Evolutionary conservation across 2,329 filamentous ascomycete species (phyloP), one percentile per base, ranked within the genome.

Genomic region (Xylaria sp.): DNA sequence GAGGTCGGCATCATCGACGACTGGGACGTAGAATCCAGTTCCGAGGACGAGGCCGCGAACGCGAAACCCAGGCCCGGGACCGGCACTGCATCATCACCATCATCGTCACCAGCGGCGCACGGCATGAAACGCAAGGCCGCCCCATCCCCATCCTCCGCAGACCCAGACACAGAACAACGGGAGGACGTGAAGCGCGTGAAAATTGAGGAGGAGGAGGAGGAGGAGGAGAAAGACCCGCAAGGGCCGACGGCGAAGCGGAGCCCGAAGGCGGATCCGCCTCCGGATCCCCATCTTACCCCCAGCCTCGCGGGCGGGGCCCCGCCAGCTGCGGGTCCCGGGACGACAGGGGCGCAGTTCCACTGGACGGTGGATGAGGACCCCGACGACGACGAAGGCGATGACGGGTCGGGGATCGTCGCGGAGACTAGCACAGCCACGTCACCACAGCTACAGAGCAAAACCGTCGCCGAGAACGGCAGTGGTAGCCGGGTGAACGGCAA

Each of bases 61-160:
- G 63, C 61, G 4, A 65, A 63, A 6, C 57, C 53, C 2, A 44
- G 52, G 38, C 45, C 68, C 70, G 22, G 69, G 65, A 7, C 75
- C 77, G 26, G 44, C n/a, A n/a, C 37, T 21, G 17, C 21, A 37
- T 18, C 39, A n/a, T n/a, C 24, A 5, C 24, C 6, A 26, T 26
- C 29, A 7, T 7, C 11, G 16, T 13, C 29, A 7, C 4, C 5
- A 34, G 4, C 29, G 3, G 9, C 29, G 29, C 29, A 34, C 29
- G 29, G 29, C 29, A 17, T 40, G 4, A 69, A 69, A 41, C 63
- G 66, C 22, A 67, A 68, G 38, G 49, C 50, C 21, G 52, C 48
- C n/a, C 21, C 55, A 8, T 53, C 58, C 17, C 48, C 58, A 20
- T n/a, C n/a, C 21, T 52, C 48, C n/a, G 22, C 55, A 8, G 54